phyloP scores from a whole-genome alignment of 495 filamentous ascomycete species.

The Talaromyces proteolyticus region DNA sequence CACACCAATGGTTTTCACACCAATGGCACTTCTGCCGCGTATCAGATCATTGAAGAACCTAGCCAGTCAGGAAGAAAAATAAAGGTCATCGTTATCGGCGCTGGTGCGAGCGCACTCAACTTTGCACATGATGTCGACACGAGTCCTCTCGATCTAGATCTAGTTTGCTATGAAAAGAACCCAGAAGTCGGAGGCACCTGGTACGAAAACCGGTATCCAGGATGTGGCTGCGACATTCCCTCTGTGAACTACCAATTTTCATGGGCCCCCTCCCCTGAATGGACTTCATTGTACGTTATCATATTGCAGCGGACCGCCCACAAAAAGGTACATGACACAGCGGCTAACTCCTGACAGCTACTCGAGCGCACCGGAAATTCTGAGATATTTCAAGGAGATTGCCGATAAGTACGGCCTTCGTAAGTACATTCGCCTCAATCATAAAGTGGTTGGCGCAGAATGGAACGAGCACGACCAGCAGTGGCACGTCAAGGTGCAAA shows the following conservation, averaged over 20 bases:
- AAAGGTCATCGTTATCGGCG: constrained; percentile 32
- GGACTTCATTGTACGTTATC: constrained; percentile 48
- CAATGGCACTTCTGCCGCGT: too few species aligned
- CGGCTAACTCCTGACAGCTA: constrained; percentile 21
- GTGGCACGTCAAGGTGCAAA: constrained; percentile 46
- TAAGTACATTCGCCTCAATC: constrained; percentile 32
- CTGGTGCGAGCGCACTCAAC: constrained; percentile 30
- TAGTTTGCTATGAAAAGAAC: constrained; percentile 41
- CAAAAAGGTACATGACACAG: constrained; percentile 34
- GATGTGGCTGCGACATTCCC: constrained; percentile 38
- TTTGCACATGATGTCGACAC: constrained; percentile 32
- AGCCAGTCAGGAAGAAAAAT: constrained; percentile 25
- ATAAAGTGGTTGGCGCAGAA: constrained; percentile 22
- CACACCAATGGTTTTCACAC: too few species aligned
- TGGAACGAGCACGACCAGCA: constrained; percentile 33
- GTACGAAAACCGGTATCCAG: constrained; percentile 59
- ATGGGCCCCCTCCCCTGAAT: constrained; percentile 31
- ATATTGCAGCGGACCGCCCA: too few species aligned
- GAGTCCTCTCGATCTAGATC: constrained; percentile 24
- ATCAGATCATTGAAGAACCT: constrained; percentile 30
- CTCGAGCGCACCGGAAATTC: constrained; percentile 40
- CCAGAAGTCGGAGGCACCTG: constrained; percentile 42
- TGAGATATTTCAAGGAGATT: constrained; percentile 30
- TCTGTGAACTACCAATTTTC: constrained; percentile 28
- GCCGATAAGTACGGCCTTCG: constrained; percentile 30